Evolutionary conservation across 257 asterid genomes (phyloP).

Genomic region (Solanum clarkiae): DNA sequence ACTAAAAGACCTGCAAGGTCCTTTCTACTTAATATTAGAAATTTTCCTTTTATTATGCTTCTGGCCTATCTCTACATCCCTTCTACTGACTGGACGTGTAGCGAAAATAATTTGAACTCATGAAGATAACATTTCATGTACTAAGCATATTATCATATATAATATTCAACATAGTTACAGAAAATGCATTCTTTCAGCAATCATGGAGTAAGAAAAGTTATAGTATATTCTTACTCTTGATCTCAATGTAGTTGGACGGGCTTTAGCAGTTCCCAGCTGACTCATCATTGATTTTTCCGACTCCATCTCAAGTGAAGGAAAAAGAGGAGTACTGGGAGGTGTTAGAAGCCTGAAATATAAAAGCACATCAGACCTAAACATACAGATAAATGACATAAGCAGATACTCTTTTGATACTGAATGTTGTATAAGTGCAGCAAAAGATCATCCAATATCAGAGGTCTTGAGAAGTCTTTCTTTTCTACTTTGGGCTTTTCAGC

Average conservation of each 20-base stretch:
- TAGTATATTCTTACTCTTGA: conserved; percentile 64
- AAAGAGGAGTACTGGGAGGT: conserved; percentile 99
- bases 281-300: conserved; percentile 65
- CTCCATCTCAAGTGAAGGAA: conserved; percentile 92
- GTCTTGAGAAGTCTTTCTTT: background rate
- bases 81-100: background rate
- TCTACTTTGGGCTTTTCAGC: background rate
- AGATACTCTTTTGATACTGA: background rate
- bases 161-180: background rate
- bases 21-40: background rate
- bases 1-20: background rate
- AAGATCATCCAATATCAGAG: background rate
- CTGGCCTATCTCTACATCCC: background rate
- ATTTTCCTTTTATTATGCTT: background rate
- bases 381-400: background rate
- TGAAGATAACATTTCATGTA: background rate
- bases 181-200: background rate
- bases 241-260: conserved; percentile 74
- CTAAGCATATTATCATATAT: background rate
- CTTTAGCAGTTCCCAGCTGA: conserved; percentile 69
- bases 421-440: background rate
- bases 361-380: background rate
- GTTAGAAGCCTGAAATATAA: conserved; percentile 74
- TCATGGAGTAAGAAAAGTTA: background rate
- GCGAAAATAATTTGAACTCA: background rate